phyloP scores from a whole-genome alignment of 148 eudicot genomes.

The Mesembryanthemum crystallinum region DNA sequence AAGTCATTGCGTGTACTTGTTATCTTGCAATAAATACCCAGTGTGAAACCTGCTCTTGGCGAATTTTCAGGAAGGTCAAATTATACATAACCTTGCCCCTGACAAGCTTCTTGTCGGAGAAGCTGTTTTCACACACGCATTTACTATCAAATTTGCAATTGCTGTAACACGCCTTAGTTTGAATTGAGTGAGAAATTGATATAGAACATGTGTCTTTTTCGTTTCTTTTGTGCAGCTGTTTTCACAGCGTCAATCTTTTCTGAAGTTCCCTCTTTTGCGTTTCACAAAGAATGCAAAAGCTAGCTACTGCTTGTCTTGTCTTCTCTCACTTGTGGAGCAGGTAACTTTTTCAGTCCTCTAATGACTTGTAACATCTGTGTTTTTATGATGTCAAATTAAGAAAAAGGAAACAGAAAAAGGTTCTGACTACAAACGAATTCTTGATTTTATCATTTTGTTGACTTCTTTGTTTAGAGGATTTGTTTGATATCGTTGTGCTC shows the following conservation, averaged over 20 bases:
- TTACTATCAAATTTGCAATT: not conserved
- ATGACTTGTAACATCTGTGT: conserved; percentile 1
- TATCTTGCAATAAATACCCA: no score
- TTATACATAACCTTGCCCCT: no score
- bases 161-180: not conserved
- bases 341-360: conserved; percentile 31
- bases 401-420: not conserved
- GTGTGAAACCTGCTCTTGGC: no score
- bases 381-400: not conserved
- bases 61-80: no score
- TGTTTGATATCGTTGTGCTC: not conserved
- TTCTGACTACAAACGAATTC: not conserved
- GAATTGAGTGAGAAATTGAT: not conserved
- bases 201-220: not conserved
- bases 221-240: conserved; percentile 49
- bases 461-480: not conserved
- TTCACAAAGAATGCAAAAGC: conserved; percentile 56
- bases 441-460: not conserved
- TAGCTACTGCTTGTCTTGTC: conserved; percentile 87
- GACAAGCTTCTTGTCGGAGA: no score
- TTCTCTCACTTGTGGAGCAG: conserved; percentile 91
- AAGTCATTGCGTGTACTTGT: not conserved
- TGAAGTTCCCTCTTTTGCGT: conserved; percentile 59
- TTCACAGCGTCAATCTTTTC: conserved; percentile 53
- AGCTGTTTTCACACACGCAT: not conserved